Evolutionary conservation across 768 basidiomycete species (phyloP).

Genomic region (Aureoboletus auriporus): DNA sequence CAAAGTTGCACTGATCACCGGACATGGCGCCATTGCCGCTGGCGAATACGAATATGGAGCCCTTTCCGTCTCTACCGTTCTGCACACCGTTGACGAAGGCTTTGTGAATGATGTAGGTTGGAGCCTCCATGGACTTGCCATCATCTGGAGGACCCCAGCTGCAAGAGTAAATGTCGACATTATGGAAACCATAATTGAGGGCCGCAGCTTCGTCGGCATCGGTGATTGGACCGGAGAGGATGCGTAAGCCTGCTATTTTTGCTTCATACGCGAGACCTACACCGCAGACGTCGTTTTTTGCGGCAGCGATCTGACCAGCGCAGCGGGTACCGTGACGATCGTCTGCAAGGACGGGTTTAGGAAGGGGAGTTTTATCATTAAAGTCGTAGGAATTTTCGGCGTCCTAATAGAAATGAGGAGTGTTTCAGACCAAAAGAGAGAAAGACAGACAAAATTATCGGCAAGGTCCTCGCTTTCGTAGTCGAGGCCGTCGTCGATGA

Average conservation of each 20-base stretch:
- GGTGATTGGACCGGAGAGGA: constrained; percentile 90
- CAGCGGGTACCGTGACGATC: constrained; percentile 98
- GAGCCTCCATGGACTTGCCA: constrained; percentile 91
- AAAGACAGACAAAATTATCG: constrained; percentile 80
- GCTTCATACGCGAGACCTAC: constrained; percentile 91
- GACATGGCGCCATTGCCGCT: constrained; percentile 91
- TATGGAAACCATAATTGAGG: constrained; percentile 90
- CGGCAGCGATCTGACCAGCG: constrained; percentile 93
- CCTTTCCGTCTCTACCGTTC: constrained; percentile 84
- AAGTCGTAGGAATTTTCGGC: constrained; percentile 90
- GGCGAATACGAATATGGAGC: constrained; percentile 94
- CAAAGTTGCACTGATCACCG: constrained; percentile 98
- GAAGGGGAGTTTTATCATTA: constrained; percentile 87
- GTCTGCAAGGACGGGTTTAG: constrained; percentile 82
- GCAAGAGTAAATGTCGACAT: constrained; percentile 88
- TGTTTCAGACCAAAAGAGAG: neutral
- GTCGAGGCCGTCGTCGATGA: constrained; percentile 96
- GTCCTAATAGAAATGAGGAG: constrained; percentile 47
- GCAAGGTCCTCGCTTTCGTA: constrained; percentile 83
- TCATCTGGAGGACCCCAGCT: constrained; percentile 99
- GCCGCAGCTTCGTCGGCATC: constrained; percentile 95
- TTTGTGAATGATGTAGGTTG: constrained; percentile 86
- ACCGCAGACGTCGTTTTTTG: constrained; percentile 90
- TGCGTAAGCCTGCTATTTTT: constrained; percentile 90
- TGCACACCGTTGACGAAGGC: constrained; percentile 92